These are phyloP conservation scores for Mucor velutinosus DNA, from an alignment of 371 early-diverging fungal genomes.

Conservation along the genomic window DNA sequence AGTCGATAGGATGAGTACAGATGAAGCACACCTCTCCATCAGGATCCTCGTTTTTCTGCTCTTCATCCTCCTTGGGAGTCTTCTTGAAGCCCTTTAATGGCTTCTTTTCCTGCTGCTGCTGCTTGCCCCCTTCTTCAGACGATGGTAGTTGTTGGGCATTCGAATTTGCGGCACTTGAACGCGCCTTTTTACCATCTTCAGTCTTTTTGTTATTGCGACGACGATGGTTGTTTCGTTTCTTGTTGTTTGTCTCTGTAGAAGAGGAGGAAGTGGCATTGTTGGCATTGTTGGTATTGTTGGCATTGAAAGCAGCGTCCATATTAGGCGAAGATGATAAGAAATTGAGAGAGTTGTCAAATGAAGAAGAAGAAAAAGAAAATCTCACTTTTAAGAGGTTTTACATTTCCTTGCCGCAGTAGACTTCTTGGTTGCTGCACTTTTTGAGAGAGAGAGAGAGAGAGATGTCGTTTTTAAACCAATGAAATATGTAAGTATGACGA, in stretches of 20 bases:
- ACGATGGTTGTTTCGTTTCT: constrained; percentile 8
- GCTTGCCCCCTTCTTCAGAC: not conserved
- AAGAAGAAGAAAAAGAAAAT: not conserved
- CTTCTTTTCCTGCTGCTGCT: not conserved
- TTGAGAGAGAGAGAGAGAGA: too few relatives aligned
- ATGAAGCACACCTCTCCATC: constrained; percentile 81
- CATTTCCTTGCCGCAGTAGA: not conserved
- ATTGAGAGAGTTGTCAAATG: not conserved
- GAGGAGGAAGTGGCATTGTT: constrained; percentile 4
- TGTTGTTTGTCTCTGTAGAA: constrained; percentile 8
- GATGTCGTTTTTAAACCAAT: too few relatives aligned
- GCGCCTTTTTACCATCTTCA: not conserved
- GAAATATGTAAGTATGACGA: too few relatives aligned
- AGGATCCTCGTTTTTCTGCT: constrained; percentile 32
- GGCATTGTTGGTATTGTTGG: not conserved
- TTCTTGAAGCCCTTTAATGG: constrained; percentile 12
- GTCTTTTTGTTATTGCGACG: constrained; percentile 1
- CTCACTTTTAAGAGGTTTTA: not conserved
- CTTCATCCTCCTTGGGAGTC: not conserved
- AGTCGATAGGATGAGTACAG: constrained; percentile 84
- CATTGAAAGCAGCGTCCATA: not conserved
- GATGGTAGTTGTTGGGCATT: not conserved
- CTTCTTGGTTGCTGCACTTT: not conserved
- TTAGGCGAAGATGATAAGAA: not conserved
- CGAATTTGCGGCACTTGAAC: not conserved